These are phyloP conservation scores for Arachis stenosperma DNA, from an alignment of 306 rosid species.

Conservation along the genomic window DNA sequence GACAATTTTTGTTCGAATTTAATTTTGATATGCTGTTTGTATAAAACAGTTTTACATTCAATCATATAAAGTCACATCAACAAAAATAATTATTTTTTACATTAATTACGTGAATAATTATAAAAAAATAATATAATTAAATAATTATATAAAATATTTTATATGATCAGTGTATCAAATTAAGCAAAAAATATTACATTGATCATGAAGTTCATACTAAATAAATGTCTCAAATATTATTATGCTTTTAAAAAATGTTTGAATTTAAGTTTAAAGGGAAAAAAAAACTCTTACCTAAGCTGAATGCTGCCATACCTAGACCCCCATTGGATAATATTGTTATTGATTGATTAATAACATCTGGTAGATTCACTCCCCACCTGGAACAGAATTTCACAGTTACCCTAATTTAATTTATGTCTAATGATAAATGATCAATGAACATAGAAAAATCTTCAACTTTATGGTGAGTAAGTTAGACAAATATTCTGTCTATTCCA, in stretches of 20 bases:
- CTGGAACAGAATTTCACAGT: conserved; percentile 49
- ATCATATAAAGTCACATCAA: too few relatives aligned
- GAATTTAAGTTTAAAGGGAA: too few relatives aligned
- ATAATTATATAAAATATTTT: too few relatives aligned
- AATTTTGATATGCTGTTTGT: too few relatives aligned
- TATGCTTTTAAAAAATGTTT: background rate
- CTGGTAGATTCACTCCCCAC: conserved; percentile 82
- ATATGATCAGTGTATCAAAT: too few relatives aligned
- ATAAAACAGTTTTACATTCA: too few relatives aligned
- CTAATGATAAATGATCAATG: background rate
- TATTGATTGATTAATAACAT: conserved; percentile 65
- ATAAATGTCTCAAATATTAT: too few relatives aligned
- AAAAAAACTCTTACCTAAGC: conserved; percentile 70
- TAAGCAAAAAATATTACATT: too few relatives aligned
- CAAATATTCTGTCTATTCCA: background rate
- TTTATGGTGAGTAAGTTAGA: conserved; percentile 4
- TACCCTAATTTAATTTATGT: background rate
- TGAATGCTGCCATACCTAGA: conserved; percentile 96
- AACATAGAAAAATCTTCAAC: background rate
- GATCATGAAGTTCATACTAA: too few relatives aligned
- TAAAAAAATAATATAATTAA: too few relatives aligned
- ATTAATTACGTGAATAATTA: too few relatives aligned
- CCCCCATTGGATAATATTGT: conserved; percentile 75
- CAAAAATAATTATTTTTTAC: too few relatives aligned
- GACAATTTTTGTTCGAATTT: conserved; percentile 24